Evolutionary conservation across 78 protist genomes (phyloP), one percentile per base, ranked within the genome.

Genomic region (Dictyostelium purpureum): DNA sequence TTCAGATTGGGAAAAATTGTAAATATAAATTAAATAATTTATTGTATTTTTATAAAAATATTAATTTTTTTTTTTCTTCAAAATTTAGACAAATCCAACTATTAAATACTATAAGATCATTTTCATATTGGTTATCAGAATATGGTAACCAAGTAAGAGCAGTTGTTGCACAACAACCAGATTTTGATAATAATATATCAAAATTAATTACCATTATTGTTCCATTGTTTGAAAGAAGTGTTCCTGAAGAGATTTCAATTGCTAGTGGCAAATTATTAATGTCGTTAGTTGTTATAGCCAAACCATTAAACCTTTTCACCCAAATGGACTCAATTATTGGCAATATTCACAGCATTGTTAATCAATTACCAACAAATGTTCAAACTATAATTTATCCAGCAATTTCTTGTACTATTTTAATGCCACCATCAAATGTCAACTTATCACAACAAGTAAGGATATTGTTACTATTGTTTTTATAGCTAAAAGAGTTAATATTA

Each of bases 371-470:
- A 24, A 9, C 90, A 26, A 2, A 28, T 24, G 78, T 69, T 42
- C 90, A 81, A 81, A 49, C 49, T 40, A 69, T 81, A 21, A 49
- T 81, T 12, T 81, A 69, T 69, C 21, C 90, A 26, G 77, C 90
- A 3, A 66, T 81, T 26, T 52, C 73, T 31, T 43, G 59, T 40
- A 69, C 79, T 19, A 81, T 81, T 40, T 51, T 81, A 19, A 67
- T 38, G 9, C 90, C 90, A 52, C 90, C 90, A 18, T 81, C 90
- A 19, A 67, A 70, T 69, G 90, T 81, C 24, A 81, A 81, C 69
- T 52, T 81, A 81, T 43, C 51, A 35, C 90, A 81, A 67, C 90
- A 81, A 81, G 89, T 80, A 80, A 47, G 89, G 28, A 56, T n/a
- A n/a, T n/a, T n/a, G n/a, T n/a, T n/a, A n/a, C n/a, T n/a, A n/a